phyloP scores from a whole-genome alignment of 2,329 filamentous ascomycete genomes.

The Xylaria arbuscula region DNA sequence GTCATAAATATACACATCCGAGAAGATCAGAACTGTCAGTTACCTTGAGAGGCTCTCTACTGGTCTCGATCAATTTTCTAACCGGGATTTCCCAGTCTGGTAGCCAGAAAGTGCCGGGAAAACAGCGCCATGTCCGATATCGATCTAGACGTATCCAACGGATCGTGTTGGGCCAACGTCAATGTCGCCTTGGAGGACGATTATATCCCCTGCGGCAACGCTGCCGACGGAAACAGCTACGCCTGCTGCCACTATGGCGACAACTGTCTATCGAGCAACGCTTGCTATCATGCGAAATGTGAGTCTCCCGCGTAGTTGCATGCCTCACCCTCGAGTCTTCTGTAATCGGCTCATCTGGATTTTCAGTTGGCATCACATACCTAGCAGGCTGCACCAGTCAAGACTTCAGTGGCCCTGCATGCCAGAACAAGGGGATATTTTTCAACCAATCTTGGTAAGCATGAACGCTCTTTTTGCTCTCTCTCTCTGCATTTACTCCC shows the following conservation, averaged over 20 bases:
- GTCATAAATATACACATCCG: not conserved
- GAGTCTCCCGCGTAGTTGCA: slow-evolving; percentile 5
- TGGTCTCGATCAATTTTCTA: not conserved
- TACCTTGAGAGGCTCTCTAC: not conserved
- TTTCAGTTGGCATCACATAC: slow-evolving; percentile 37
- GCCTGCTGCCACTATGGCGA: slow-evolving; percentile 42
- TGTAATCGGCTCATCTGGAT: slow-evolving; percentile 20
- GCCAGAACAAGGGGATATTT: slow-evolving; percentile 40
- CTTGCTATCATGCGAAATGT: slow-evolving; percentile 40
- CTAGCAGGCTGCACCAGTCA: slow-evolving; percentile 42
- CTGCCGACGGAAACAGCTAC: slow-evolving; percentile 34
- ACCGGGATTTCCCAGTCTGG: not conserved
- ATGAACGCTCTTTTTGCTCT: not conserved
- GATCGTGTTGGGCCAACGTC: slow-evolving; percentile 39
- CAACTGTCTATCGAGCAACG: slow-evolving; percentile 38
- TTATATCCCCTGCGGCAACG: slow-evolving; percentile 44
- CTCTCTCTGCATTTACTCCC: not conserved
- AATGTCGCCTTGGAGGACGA: slow-evolving; percentile 30
- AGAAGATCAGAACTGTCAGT: not conserved
- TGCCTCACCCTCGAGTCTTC: not conserved
- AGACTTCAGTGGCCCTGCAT: slow-evolving; percentile 36
- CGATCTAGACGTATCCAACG: slow-evolving; percentile 38
- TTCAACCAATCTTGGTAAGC: slow-evolving; percentile 37
- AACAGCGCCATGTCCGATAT: slow-evolving; percentile 30
- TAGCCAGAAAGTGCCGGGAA: not conserved